phyloP scores from a whole-genome alignment of 352 stramenopile genomes.

The Aphanomyces euteiches region DNA sequence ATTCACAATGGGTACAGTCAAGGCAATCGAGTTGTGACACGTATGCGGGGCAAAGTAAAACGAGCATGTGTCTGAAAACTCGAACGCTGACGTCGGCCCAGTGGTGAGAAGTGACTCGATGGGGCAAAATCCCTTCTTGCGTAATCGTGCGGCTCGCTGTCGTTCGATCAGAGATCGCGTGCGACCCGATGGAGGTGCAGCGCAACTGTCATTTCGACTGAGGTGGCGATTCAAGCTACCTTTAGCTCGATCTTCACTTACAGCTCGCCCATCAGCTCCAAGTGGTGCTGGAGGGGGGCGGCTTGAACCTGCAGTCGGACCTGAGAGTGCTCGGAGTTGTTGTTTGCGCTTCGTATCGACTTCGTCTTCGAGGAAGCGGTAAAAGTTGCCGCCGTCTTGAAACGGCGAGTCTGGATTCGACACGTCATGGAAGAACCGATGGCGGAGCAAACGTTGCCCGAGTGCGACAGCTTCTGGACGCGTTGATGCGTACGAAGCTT shows the following conservation, averaged over 20 bases:
- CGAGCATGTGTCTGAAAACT: slow-evolving; percentile 21
- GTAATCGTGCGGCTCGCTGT: slow-evolving; percentile 8
- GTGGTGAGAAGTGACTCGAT: slow-evolving; percentile 21
- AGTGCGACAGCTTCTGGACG: slow-evolving; percentile 7
- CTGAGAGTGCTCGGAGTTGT: background rate
- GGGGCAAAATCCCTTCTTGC: slow-evolving; percentile 21
- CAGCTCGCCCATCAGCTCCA: background rate
- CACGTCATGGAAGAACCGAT: slow-evolving; percentile 2
- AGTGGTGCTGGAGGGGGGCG: background rate
- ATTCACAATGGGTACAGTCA: slow-evolving; percentile 19
- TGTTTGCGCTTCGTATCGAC: background rate
- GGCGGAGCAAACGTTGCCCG: slow-evolving; percentile 7
- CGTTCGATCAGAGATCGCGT: background rate
- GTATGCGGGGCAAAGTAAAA: slow-evolving; percentile 27
- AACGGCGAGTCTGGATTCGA: background rate
- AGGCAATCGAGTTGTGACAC: slow-evolving; percentile 18
- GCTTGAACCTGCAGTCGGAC: background rate
- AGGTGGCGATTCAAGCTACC: background rate
- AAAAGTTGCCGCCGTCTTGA: slow-evolving; percentile 3
- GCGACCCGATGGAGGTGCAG: background rate
- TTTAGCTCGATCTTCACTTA: background rate
- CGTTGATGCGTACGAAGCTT: background rate
- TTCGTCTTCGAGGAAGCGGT: slow-evolving; percentile 25
- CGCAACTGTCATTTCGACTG: background rate
- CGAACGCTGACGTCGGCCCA: slow-evolving; percentile 6